Evolutionary conservation across 352 stramenopile species (phyloP).

Genomic region (Pythium periplocum): DNA sequence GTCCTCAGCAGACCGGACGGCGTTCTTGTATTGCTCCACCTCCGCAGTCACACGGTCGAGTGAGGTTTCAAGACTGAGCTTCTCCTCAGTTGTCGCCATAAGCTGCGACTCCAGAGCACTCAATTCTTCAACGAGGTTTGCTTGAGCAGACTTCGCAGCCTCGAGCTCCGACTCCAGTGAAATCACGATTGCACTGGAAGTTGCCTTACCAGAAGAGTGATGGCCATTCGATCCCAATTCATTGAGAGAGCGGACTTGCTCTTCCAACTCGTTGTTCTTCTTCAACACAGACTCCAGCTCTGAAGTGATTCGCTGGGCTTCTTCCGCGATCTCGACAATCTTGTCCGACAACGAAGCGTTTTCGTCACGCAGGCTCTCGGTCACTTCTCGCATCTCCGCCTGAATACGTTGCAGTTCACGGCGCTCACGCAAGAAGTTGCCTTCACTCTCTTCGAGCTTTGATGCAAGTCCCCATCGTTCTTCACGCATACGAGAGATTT

Average conservation of each 20-base stretch:
- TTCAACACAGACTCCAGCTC: constrained; percentile 15
- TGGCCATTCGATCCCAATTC: too few species aligned
- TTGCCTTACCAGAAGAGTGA: too few species aligned
- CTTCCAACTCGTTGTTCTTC: constrained; percentile 13
- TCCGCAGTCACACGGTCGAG: constrained; percentile 4
- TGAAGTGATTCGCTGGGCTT: constrained; percentile 21
- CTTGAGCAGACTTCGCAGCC: too few species aligned
- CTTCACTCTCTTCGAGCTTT: constrained; percentile 18
- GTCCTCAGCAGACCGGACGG: not conserved
- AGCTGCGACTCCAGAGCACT: constrained; percentile 23
- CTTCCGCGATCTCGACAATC: constrained; percentile 22
- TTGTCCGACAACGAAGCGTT: constrained; percentile 16
- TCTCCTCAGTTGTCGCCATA: constrained; percentile 13
- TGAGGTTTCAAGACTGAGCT: constrained; percentile 9
- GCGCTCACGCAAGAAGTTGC: constrained; percentile 12
- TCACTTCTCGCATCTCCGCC: constrained; percentile 8
- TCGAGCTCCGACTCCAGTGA: too few species aligned
- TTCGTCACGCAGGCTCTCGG: constrained; percentile 17
- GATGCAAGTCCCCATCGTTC: constrained; percentile 17
- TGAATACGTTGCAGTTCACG: constrained; percentile 16
- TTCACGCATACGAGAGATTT: constrained; percentile 21
- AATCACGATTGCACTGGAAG: not conserved
- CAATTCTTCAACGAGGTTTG: constrained; percentile 16
- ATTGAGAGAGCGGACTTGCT: not conserved
- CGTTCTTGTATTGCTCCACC: constrained; percentile 1